These are phyloP conservation scores for Dioszegia crocea DNA, from an alignment of 768 basidiomycete genomes.

Conservation along the genomic window DNA sequence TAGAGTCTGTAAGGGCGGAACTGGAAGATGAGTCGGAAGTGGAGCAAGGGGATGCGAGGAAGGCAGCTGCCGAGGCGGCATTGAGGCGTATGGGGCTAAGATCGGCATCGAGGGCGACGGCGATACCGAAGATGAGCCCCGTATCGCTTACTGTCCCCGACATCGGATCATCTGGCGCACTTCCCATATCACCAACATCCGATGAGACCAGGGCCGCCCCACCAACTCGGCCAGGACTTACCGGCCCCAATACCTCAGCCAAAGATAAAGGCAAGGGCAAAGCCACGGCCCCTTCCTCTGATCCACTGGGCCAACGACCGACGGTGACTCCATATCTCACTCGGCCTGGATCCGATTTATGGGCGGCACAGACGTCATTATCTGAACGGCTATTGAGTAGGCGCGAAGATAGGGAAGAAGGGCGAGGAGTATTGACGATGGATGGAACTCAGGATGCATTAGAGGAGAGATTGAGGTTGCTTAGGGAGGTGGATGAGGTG, in stretches of 20 bases:
- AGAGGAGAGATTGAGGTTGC: slow-evolving; percentile 71
- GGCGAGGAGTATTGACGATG: not conserved
- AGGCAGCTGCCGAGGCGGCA: slow-evolving; percentile 67
- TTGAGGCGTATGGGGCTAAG: slow-evolving; percentile 54
- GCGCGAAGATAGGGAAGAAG: not conserved
- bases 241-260: no score
- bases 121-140: not conserved
- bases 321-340: slow-evolving; percentile 15
- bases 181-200: not conserved
- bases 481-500: slow-evolving; percentile 71
- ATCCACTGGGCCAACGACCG: slow-evolving; percentile 9
- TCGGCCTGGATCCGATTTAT: not conserved
- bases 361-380: not conserved
- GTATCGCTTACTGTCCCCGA: no score
- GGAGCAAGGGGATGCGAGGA: slow-evolving; percentile 48
- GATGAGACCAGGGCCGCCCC: no score
- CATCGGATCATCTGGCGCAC: not conserved
- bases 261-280: slow-evolving; percentile 21
- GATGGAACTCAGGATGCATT: slow-evolving; percentile 68
- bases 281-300: not conserved
- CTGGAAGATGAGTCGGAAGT: no score
- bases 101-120: not conserved
- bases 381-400: not conserved
- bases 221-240: no score
- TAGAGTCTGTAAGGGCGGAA: not conserved